Conservation (phyloP, 495 filamentous ascomycete species). For the Hypomontagnella monticulosa region DNA sequence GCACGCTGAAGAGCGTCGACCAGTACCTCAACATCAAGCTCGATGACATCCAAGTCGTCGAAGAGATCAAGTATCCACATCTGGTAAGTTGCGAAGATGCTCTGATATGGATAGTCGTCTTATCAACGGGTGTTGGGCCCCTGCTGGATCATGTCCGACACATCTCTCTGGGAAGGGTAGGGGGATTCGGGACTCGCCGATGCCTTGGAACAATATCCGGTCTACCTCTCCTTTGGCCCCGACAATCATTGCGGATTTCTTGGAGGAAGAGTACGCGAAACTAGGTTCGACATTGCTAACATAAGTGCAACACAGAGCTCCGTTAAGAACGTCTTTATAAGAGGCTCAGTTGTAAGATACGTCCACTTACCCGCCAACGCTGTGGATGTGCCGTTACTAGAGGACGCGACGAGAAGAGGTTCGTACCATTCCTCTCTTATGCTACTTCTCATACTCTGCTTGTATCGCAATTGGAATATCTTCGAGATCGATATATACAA, state of each 20-base stretch:
- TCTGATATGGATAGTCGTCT: neutral
- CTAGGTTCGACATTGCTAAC: conserved; percentile 11
- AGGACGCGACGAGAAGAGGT: conserved; percentile 97
- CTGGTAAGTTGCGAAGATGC: conserved; percentile 62
- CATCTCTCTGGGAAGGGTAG: no score
- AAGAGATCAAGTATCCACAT: conserved; percentile 92
- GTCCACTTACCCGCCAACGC: conserved; percentile 88
- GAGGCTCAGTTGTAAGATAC: conserved; percentile 95
- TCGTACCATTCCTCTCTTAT: conserved; percentile 39
- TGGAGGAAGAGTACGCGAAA: neutral
- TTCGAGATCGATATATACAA: neutral
- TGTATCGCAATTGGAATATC: neutral
- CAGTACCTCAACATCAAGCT: conserved; percentile 99
- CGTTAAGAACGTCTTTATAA: conserved; percentile 98
- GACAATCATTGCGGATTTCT: neutral
- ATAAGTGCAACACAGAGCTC: conserved; percentile 59
- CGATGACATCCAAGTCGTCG: conserved; percentile 89
- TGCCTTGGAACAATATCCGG: no score
- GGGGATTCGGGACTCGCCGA: no score
- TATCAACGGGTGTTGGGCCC: no score
- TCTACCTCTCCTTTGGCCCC: neutral
- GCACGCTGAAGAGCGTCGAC: conserved; percentile 94
- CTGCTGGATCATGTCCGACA: no score
- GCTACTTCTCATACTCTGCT: neutral
- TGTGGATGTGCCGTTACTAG: conserved; percentile 89